These are phyloP conservation scores for Mycena sp. DNA, from an alignment of 1,284 basidiomycete genomes.

Conservation along the genomic window DNA sequence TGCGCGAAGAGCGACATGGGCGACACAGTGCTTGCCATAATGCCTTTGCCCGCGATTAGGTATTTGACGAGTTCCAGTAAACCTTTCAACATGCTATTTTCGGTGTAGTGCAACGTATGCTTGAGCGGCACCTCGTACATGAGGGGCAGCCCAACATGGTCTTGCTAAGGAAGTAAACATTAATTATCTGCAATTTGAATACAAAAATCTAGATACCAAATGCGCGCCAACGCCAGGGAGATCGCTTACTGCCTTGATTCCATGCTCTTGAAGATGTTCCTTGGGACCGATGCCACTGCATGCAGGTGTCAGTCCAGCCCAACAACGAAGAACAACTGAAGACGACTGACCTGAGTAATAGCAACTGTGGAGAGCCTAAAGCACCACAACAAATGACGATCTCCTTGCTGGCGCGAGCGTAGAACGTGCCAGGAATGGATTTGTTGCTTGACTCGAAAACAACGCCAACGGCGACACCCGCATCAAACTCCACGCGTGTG, in stretches of 20 bases:
- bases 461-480: conserved; percentile 18
- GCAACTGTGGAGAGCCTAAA: conserved; percentile 38
- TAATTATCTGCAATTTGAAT: background rate
- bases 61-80: conserved; percentile 12
- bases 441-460: conserved; percentile 13
- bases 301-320: background rate
- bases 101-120: conserved; percentile 16
- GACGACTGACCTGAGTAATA: conserved; percentile 34
- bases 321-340: background rate
- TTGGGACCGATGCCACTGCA: conserved; percentile 35
- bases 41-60: conserved; percentile 3
- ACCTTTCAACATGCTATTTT: conserved; percentile 5
- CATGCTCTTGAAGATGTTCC: conserved; percentile 22
- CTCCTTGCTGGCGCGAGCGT: conserved; percentile 36
- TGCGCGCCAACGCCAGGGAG: conserved; percentile 34
- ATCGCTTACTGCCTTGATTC: conserved; percentile 16
- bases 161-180: conserved; percentile 10
- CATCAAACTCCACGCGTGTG: conserved; percentile 6
- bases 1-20: conserved; percentile 21
- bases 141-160: conserved; percentile 16
- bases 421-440: conserved; percentile 7
- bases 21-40: background rate
- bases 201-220: conserved; percentile 21
- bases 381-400: conserved; percentile 43
- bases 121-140: conserved; percentile 21